These are phyloP conservation scores for Nepenthes gracilis DNA, from an alignment of 148 eudicot species.

Conservation along the genomic window DNA sequence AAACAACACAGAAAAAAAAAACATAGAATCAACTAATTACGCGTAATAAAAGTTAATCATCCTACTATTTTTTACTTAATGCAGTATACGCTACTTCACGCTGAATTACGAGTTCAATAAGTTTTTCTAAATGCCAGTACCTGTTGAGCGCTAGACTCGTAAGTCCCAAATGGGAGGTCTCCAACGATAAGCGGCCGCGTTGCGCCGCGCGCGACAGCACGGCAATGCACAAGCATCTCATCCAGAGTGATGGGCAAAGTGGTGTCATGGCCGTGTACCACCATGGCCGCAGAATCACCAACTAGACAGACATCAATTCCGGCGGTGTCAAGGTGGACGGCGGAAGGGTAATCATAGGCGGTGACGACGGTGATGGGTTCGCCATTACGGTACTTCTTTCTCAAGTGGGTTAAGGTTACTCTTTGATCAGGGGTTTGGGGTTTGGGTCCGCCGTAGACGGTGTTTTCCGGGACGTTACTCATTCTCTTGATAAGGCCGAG, in stretches of 20 bases:
- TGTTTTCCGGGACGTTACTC: slow-evolving; percentile 85
- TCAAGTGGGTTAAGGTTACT: slow-evolving; percentile 48
- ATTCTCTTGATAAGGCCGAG: slow-evolving; percentile 1
- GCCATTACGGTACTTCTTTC: slow-evolving; percentile 50
- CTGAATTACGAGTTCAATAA: no score
- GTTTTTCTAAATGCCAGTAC: slow-evolving; percentile 10
- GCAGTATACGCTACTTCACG: no score
- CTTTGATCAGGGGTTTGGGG: slow-evolving; percentile 56
- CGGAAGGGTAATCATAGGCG: slow-evolving; percentile 88
- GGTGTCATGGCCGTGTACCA: slow-evolving; percentile 92
- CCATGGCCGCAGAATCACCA: slow-evolving; percentile 95
- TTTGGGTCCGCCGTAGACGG: slow-evolving; percentile 91
- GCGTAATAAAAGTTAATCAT: no score
- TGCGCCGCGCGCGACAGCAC: slow-evolving; percentile 83
- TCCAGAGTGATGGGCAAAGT: slow-evolving; percentile 75
- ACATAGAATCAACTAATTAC: no score
- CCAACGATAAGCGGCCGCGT: slow-evolving; percentile 75
- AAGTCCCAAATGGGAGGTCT: slow-evolving; percentile 79
- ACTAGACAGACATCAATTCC: slow-evolving; percentile 81
- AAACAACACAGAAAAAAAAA: no score
- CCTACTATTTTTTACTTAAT: no score
- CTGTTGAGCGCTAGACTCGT: slow-evolving; percentile 70
- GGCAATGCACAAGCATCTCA: slow-evolving; percentile 90
- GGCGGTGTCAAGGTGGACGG: slow-evolving; percentile 77
- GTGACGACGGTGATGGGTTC: slow-evolving; percentile 79